phyloP scores from a whole-genome alignment of 257 asterid genomes.

The Solanum lignicaule region DNA sequence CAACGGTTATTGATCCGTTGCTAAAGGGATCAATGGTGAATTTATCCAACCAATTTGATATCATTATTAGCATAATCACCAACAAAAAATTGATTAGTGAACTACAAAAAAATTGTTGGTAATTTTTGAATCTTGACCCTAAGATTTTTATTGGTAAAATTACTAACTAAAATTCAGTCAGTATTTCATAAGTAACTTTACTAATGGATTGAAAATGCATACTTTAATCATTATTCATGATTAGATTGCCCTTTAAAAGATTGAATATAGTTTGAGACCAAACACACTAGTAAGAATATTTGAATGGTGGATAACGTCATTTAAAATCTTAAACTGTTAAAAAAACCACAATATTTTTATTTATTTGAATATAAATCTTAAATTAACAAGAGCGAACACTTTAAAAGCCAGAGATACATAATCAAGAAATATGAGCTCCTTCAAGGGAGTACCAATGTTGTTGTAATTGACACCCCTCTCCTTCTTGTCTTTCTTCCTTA shows the following conservation, averaged over 20 bases:
- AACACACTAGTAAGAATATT: neutral
- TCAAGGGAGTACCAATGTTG: slow-evolving; percentile 16
- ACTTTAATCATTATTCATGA: neutral
- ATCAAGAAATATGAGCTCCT: slow-evolving; percentile 4
- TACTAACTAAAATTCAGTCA: neutral
- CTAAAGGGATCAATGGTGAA: too few relatives aligned
- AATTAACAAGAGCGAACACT: neutral
- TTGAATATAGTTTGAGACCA: neutral
- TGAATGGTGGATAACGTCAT: neutral
- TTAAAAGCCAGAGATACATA: neutral
- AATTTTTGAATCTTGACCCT: neutral
- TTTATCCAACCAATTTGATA: too few relatives aligned
- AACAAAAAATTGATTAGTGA: too few relatives aligned
- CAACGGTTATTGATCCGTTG: too few relatives aligned
- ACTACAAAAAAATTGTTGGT: neutral
- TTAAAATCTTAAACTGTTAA: neutral
- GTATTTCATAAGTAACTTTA: neutral
- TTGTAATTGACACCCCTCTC: slow-evolving; percentile 9
- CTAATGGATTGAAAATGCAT: neutral
- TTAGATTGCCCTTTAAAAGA: neutral
- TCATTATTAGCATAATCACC: too few relatives aligned
- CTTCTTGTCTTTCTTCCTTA: slow-evolving; percentile 4
- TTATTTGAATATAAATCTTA: neutral
- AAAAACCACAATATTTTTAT: neutral
- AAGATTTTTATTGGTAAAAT: neutral